A percentile compares a stretch with the other conserved stretches of the same genome.
These are phyloP conservation scores for Arachis monticola DNA, from an alignment of 331 rosid species.

Conservation along the genomic window DNA sequence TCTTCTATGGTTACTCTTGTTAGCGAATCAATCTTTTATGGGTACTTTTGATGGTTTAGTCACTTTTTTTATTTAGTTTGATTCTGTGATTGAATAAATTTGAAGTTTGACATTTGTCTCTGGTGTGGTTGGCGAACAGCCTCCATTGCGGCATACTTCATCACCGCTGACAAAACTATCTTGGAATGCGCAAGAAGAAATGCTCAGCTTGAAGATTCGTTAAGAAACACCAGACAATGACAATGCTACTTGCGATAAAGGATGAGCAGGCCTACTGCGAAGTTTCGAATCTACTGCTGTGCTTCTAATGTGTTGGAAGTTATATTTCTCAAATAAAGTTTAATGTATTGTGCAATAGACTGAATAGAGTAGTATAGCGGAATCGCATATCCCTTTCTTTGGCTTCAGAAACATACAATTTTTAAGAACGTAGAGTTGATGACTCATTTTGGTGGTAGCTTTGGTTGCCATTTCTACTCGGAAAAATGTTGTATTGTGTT, in stretches of 20 bases:
- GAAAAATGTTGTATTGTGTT: too few relatives aligned
- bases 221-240: conserved; percentile 42
- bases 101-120: conserved; percentile 16
- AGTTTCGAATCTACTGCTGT: too few relatives aligned
- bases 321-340: conserved; percentile 18
- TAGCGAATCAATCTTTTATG: too few relatives aligned
- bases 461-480: conserved; percentile 12
- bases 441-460: not conserved
- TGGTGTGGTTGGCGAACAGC: conserved; percentile 61
- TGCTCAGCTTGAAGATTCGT: conserved; percentile 59
- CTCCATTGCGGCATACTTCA: conserved; percentile 73
- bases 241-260: conserved; percentile 24
- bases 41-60: too few relatives aligned
- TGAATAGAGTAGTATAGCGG: not conserved
- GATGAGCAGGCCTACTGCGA: too few relatives aligned
- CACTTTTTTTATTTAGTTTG: not conserved
- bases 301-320: not conserved
- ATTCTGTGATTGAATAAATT: conserved; percentile 22
- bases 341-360: not conserved
- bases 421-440: not conserved
- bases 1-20: too few relatives aligned
- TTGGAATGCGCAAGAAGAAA: conserved; percentile 84
- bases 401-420: not conserved
- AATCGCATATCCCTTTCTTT: not conserved
- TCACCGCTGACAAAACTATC: conserved; percentile 78